Base-by-base conservation (phyloP, 495 filamentous ascomycete species). In the Tirmania nivea region DNA sequence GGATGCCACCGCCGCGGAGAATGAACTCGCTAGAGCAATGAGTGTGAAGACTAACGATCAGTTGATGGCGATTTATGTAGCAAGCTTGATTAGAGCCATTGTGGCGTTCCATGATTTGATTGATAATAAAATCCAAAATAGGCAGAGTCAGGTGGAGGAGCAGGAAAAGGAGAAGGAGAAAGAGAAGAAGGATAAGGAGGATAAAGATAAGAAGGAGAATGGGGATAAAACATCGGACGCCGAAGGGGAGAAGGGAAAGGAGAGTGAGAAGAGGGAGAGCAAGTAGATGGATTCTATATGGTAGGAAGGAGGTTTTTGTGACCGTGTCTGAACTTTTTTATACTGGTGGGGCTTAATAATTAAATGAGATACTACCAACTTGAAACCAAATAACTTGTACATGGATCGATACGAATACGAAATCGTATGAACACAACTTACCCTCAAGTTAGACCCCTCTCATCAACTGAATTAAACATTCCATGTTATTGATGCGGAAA, bases 91-190 rank as follows among this genome's bases (percentile, higher is more conserved):
- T 69, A 78, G 90, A 42, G 92, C 92, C 34, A 96, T 97, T 62
- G 96, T 90, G 8, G 92, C 90, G 12, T 97, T 96, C 79, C 90
- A 97, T 67, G 90, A 97, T 68, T 71, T 97, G 57, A 97, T 97
- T 61, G 90, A 97, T 74, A 97, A 97, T 71, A 97, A 97, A 80
- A 94, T 96, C 56, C 90, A 96, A 72, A 97, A 97, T 70, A 72
- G 88, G 61, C 89, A 94, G 70, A 84, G 89, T 65, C 86, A 92
- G 68, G 90, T 94, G 64, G 90, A 97, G 66, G 86, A 83, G 68
- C 86, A 95, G 59, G 77, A 76, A 53, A 83, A 81, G 74, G 80
- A 83, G 68, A 79, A 83, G 50, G 81, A 85, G 57, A 68, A 72
- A 55, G 65, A 65, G 45, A 12, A 50, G 21, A 67, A 68, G 47